A percentile compares a stretch with the other conserved stretches of the same genome.
These are phyloP conservation scores for Gossypium davidsonii DNA, from an alignment of 441 rosid genomes.

Conservation along the genomic window DNA sequence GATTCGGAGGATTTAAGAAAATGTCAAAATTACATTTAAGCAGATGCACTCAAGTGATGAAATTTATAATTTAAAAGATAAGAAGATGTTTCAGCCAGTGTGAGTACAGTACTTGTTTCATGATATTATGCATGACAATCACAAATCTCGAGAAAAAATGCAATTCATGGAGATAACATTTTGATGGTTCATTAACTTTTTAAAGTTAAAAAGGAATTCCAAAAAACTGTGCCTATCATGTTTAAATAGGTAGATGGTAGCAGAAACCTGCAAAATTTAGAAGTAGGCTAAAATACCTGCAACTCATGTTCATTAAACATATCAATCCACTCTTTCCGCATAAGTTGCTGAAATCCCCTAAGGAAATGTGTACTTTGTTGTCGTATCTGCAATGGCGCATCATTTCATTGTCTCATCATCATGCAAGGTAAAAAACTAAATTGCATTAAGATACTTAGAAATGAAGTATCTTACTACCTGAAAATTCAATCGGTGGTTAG, in stretches of 20 bases:
- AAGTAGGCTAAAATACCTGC: conserved; percentile 47
- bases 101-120: neutral
- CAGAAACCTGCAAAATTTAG: neutral
- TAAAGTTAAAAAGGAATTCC: neutral
- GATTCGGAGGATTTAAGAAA: neutral
- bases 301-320: conserved; percentile 98
- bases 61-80: neutral
- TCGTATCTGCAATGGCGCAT: conserved; percentile 60
- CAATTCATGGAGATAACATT: neutral
- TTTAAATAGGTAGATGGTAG: neutral
- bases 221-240: neutral
- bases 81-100: neutral
- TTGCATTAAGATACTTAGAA: neutral
- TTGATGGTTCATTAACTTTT: conserved; percentile 2
- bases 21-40: neutral
- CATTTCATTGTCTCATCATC: conserved; percentile 10
- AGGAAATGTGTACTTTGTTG: conserved; percentile 90
- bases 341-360: conserved; percentile 95
- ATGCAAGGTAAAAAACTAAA: neutral
- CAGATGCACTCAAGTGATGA: neutral
- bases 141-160: neutral
- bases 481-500: conserved; percentile 92
- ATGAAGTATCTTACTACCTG: conserved; percentile 46
- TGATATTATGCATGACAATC: neutral
- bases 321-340: conserved; percentile 88